Percentiles rank a stretch among this genome's conserved stretches.
Conservation (phyloP, 495 filamentous ascomycete species). For the Neurospora tetraspora region DNA sequence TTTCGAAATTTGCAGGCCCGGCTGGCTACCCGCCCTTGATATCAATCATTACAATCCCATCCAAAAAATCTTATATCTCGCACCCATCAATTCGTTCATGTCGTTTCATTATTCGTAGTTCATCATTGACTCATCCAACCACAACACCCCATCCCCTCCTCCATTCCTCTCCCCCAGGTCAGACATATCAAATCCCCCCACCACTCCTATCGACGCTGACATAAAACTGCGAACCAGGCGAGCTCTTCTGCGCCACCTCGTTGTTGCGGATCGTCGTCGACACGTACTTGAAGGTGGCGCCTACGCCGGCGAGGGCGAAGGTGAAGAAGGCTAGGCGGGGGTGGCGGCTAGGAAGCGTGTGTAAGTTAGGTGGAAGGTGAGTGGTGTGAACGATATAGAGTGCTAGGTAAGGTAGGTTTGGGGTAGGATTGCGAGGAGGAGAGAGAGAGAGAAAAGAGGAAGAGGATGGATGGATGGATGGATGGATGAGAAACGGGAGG, state of each 20-base stretch:
- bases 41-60: background rate
- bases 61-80: background rate
- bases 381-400: background rate
- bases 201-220: slow-evolving; percentile 41
- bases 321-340: slow-evolving; percentile 21
- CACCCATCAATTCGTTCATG: background rate
- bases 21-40: background rate
- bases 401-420: too few relatives aligned
- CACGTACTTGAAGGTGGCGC: slow-evolving; percentile 24
- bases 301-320: slow-evolving; percentile 19
- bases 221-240: slow-evolving; percentile 22
- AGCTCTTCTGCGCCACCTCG: slow-evolving; percentile 30
- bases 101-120: background rate
- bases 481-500: too few relatives aligned
- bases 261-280: slow-evolving; percentile 25
- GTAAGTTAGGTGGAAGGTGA: background rate
- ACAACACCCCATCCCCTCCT: background rate
- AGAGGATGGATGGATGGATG: too few relatives aligned
- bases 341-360: slow-evolving; percentile 15
- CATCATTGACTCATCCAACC: background rate
- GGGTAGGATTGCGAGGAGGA: too few relatives aligned
- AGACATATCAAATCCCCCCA: slow-evolving; percentile 26
- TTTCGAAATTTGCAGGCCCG: too few relatives aligned
- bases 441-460: too few relatives aligned
- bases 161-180: background rate